phyloP scores from a whole-genome alignment of 345 rosid genomes.

The Syzygium jambos region DNA sequence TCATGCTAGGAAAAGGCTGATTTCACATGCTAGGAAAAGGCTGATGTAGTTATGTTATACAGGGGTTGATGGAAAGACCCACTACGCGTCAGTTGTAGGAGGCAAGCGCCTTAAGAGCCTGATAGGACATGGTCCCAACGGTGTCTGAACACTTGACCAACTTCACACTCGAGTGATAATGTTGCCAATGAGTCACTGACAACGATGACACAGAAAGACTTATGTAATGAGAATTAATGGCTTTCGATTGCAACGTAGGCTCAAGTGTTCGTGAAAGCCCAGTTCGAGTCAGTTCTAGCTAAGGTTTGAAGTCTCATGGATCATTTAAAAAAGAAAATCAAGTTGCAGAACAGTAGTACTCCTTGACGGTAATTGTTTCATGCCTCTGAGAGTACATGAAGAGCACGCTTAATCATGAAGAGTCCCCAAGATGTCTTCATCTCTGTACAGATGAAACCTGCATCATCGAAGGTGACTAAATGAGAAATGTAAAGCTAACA shows the following conservation, averaged over 20 bases:
- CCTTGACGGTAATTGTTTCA: not conserved
- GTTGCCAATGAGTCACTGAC: not conserved
- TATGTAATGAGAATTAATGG: not conserved
- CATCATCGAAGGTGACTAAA: not conserved
- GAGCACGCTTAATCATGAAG: conserved; percentile 28
- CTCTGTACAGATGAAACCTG: conserved; percentile 45
- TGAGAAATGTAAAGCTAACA: not conserved
- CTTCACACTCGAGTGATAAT: not conserved
- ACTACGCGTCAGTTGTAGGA: not conserved
- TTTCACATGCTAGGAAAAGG: no score
- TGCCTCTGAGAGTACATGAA: not conserved
- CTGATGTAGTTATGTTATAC: not conserved
- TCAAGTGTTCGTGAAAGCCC: not conserved
- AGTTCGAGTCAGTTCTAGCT: not conserved
- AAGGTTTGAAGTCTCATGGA: not conserved
- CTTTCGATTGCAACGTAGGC: not conserved
- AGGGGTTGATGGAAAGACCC: not conserved
- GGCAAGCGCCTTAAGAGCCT: not conserved
- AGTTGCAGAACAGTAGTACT: not conserved
- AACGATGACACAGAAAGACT: not conserved
- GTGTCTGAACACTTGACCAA: not conserved
- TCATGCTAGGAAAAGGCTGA: no score
- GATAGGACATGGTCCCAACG: not conserved
- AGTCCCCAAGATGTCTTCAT: conserved; percentile 55
- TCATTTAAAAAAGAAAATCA: not conserved